These are phyloP conservation scores for Ophiosphaerella korrae DNA, from an alignment of 2,329 filamentous ascomycete species.

Conservation along the genomic window DNA sequence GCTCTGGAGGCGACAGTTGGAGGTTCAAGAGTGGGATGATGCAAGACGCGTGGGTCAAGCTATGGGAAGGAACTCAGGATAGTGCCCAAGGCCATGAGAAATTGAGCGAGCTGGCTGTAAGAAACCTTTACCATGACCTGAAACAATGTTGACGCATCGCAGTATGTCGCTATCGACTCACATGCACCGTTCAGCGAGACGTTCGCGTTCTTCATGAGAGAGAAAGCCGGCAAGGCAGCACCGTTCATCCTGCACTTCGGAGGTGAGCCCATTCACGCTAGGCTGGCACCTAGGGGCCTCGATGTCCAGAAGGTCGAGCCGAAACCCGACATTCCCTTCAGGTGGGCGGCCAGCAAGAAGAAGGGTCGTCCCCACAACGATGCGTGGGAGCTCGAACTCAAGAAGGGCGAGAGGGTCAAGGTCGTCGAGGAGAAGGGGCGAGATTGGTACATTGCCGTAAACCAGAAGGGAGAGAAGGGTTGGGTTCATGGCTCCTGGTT, in stretches of 20 bases:
- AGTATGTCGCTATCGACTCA: slow-evolving; percentile 30
- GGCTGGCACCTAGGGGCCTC: slow-evolving; percentile 2
- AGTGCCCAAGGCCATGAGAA: slow-evolving; percentile 1
- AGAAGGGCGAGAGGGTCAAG: slow-evolving; percentile 30
- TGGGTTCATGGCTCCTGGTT: slow-evolving; percentile 35
- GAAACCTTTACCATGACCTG: neutral
- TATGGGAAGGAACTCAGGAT: slow-evolving; percentile 18
- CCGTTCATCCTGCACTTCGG: slow-evolving; percentile 26
- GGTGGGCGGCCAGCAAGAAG: slow-evolving; percentile 27
- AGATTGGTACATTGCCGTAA: slow-evolving; percentile 29
- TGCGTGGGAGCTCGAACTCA: slow-evolving; percentile 29
- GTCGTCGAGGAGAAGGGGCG: slow-evolving; percentile 28
- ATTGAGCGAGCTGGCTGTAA: slow-evolving; percentile 26
- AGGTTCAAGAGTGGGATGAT: slow-evolving; percentile 14
- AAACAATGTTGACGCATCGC: slow-evolving; percentile 5
- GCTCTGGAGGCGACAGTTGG: slow-evolving; percentile 7
- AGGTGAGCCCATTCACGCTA: slow-evolving; percentile 15
- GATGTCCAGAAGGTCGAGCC: neutral
- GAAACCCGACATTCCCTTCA: slow-evolving; percentile 3
- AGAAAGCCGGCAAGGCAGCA: slow-evolving; percentile 10
- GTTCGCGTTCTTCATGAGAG: slow-evolving; percentile 35
- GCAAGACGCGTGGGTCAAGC: slow-evolving; percentile 16
- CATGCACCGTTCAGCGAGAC: slow-evolving; percentile 24
- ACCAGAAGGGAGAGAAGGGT: slow-evolving; percentile 17
- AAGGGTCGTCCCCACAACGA: slow-evolving; percentile 29